Base-by-base conservation (phyloP, 179 eudicot genomes). In the Sideroxylon spinosum region DNA sequence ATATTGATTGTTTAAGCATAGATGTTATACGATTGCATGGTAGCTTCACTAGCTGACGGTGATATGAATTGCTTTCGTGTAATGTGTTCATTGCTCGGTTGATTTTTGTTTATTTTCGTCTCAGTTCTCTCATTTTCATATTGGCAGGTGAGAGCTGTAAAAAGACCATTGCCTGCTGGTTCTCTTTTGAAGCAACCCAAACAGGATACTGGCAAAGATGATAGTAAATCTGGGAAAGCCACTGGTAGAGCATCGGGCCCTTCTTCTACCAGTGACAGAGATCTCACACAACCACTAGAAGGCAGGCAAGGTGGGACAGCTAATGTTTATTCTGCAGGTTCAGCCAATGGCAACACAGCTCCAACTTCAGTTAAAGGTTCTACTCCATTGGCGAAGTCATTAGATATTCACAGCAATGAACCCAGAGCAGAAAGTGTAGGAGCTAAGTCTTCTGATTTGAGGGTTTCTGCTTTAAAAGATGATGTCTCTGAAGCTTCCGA, bases 121-220 rank as follows among this genome's bases (percentile, higher is more conserved):
- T 71, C 16, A 52, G 22, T 52, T 61, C 22, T 71, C 60, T 78
- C n/a, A 20, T 32, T 37, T 66, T 71, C 73, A 12, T 68, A 2
- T 22, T 75, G n/a, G 70, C 86, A 91, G 93, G 82, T 74, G 57
- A 91, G 93, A 84, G 73, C 83, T 23, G 86, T 77, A 19, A 96
- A 94, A 86, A 88, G 97, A 74, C 74, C 88, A 61, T 65, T 84
- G 60, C 81, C 91, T n/a, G 78, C 86, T 80, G 91, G 85, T 75
- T 87, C 97, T 82, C 85, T 86, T 81, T 62, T 86, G 74, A 96
- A 89, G 86, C 87, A 84, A 77, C 76, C 85, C 71, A 92, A 86
- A 78, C 88, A 81, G 76, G 99, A 95, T 76, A 76, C 76, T 65
- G 81, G 83, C 56, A 95, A 91, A 86, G 98, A 94, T 75, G 96